Conservation (phyloP, 2,329 filamentous ascomycete species). For the Pseudogymnoascus sp. region DNA sequence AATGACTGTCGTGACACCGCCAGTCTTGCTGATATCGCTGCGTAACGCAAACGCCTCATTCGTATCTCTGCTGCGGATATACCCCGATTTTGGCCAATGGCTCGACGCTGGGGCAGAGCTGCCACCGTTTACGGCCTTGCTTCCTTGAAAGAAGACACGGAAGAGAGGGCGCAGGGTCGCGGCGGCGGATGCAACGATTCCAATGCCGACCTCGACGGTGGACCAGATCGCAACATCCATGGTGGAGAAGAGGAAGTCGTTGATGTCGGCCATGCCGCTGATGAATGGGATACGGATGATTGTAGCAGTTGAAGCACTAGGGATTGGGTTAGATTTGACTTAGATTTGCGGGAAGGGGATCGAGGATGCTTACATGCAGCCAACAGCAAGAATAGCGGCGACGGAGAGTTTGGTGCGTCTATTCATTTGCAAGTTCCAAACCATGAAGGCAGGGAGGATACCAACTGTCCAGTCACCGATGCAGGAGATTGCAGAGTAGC, state of each 20-base stretch:
- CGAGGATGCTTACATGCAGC: conserved; percentile 36
- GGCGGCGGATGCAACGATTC: conserved; percentile 41
- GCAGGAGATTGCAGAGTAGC: conserved; percentile 40
- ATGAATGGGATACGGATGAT: conserved; percentile 38
- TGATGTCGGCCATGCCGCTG: conserved; percentile 29
- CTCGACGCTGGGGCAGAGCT: background rate
- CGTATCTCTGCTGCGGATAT: background rate
- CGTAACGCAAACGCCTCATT: background rate
- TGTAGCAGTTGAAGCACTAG: conserved; percentile 35
- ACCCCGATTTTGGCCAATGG: conserved; percentile 1
- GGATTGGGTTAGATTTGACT: conserved; percentile 10
- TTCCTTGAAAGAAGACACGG: conserved; percentile 19
- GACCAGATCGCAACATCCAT: conserved; percentile 41
- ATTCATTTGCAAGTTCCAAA: conserved; percentile 45
- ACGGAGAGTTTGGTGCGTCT: conserved; percentile 39
- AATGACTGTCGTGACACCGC: background rate
- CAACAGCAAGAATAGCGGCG: conserved; percentile 41
- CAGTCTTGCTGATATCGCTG: conserved; percentile 5
- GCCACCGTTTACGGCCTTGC: background rate
- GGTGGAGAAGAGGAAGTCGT: conserved; percentile 35
- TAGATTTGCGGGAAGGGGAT: background rate
- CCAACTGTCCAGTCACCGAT: conserved; percentile 42
- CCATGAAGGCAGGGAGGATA: conserved; percentile 41
- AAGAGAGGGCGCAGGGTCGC: conserved; percentile 41
- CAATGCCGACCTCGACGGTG: conserved; percentile 39